phyloP scores from a whole-genome alignment of 495 filamentous ascomycete genomes.

The Lichina pygmaea region DNA sequence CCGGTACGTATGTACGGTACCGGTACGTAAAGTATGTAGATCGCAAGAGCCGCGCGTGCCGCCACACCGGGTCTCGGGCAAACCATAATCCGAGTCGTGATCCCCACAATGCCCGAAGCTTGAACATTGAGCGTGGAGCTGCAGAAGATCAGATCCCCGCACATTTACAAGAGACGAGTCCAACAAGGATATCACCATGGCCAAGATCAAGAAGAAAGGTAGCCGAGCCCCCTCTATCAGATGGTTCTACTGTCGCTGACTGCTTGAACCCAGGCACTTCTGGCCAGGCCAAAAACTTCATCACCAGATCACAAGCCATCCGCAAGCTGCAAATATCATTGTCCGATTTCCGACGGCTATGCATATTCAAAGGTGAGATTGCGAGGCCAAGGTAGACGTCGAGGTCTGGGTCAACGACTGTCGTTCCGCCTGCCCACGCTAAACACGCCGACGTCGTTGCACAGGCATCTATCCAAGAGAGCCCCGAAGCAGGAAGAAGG shows the following conservation, averaged over 20 bases:
- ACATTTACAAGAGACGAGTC: no score
- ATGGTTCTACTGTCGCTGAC: no score
- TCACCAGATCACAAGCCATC: constrained; percentile 85
- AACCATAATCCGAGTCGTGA: no score
- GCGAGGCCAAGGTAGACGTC: not conserved
- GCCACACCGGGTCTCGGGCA: no score
- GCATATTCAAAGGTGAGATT: constrained; percentile 72
- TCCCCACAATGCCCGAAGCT: no score
- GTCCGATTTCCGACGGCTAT: constrained; percentile 88
- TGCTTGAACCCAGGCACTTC: constrained; percentile 30
- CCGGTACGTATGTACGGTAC: no score
- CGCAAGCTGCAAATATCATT: constrained; percentile 93
- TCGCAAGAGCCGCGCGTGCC: not conserved
- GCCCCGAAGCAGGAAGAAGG: constrained; percentile 89
- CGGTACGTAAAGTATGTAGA: not conserved
- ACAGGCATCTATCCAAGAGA: constrained; percentile 85
- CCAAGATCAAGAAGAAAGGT: constrained; percentile 83
- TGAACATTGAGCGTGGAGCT: no score
- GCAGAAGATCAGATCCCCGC: no score
- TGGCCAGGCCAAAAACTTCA: constrained; percentile 93
- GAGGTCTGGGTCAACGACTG: not conserved
- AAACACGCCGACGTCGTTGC: not conserved
- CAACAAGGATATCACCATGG: constrained; percentile 23
- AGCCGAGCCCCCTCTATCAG: not conserved
- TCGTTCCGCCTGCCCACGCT: not conserved